Percentiles rank a stretch among this genome's conserved stretches.
phyloP scores from a whole-genome alignment of 176 grass and related monocot species.

The Hyparrhenia diplandra region DNA sequence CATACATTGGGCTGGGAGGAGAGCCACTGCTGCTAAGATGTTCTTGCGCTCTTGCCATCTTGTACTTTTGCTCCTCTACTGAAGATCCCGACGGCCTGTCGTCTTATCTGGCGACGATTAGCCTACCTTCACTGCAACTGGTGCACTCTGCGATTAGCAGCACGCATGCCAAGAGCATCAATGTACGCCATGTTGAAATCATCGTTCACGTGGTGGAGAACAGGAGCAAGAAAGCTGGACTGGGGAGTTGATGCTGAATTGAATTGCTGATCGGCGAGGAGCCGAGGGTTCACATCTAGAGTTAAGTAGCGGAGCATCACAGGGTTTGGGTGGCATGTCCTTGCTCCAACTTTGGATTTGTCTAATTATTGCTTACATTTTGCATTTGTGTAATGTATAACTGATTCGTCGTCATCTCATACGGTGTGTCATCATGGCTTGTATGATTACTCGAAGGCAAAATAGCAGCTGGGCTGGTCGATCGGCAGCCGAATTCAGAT shows the following conservation, averaged over 20 bases:
- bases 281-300: background rate
- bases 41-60: background rate
- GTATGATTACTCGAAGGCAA: too few relatives aligned
- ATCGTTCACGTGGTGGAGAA: background rate
- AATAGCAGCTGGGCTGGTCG: too few relatives aligned
- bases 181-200: background rate
- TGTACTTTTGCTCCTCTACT: constrained; percentile 4
- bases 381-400: constrained; percentile 14
- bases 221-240: background rate
- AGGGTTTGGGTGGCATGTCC: background rate
- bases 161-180: constrained; percentile 2
- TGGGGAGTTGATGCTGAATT: background rate
- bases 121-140: constrained; percentile 6
- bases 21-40: background rate
- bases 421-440: too few relatives aligned
- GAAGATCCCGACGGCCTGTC: background rate
- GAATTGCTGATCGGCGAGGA: background rate
- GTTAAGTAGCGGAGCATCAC: background rate
- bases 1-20: background rate
- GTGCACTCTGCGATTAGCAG: background rate
- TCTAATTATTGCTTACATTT: constrained; percentile 32
- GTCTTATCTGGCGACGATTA: background rate
- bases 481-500: too few relatives aligned
- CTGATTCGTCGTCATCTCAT: too few relatives aligned
- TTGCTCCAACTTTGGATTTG: background rate